Evolutionary conservation across 306 rosid species (phyloP), one percentile per base, ranked within the genome.

Genomic region (Cucurbita moschata): DNA sequence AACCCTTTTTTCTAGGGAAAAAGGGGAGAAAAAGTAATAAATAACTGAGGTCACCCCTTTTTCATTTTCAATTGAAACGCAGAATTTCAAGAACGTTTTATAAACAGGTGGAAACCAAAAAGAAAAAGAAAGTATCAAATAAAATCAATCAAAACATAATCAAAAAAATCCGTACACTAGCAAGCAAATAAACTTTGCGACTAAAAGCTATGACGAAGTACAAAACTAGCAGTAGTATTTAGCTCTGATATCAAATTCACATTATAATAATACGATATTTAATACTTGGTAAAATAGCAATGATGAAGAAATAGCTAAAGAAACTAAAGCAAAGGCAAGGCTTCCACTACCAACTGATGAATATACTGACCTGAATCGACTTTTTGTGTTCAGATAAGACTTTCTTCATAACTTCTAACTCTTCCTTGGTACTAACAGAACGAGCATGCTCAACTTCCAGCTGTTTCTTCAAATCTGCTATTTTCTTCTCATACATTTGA

Each of bases 401-500:
- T 77, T 74, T 81, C 50, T 71, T 79, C 52, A 49, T 52, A 47
- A 5, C 18, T 53, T 74, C 79, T 79, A 82, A 79, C 30, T 82
- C 84, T 59, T 86, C 83, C 76, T 77, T 84, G 14, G 59, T 57
- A 18, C 47, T 72, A 75, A 70, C 80, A 52, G 75, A 71, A 40
- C 46, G 71, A 63, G 79, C 63, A 59, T 52, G 82, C 77, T 81
- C 85, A 50, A 77, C 87, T 71, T 84, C 86, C 47, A 78, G 75
- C 78, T 84, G 79, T 76, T 82, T 81, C 64, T 76, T 67, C 76
- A 88, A 76, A 73, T 82, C 85, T 16, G 84, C 74, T 58, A 88
- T 82, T 75, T 84, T 88, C 77, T 79, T 79, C 85, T 88, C 92
- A 49, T 86, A 86, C 88, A 82, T 84, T 79, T 86, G 88, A 70